phyloP scores from a whole-genome alignment of 805 yeast species.

The Saturnispora quitensis region DNA sequence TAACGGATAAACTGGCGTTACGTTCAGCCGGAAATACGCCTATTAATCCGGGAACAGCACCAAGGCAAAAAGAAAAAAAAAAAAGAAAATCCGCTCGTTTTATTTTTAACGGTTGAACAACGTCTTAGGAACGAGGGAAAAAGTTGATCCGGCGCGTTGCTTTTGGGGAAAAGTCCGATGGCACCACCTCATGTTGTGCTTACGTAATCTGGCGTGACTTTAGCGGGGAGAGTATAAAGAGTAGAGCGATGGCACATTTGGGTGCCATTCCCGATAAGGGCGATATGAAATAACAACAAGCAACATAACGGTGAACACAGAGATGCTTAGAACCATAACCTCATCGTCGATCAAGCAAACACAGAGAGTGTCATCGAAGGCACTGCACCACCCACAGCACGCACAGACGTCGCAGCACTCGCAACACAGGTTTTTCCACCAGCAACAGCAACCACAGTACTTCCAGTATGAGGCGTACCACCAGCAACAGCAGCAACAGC shows the following conservation, averaged over 20 bases:
- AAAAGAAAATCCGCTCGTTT: not conserved
- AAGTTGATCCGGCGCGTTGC: not conserved
- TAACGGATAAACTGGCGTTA: not conserved
- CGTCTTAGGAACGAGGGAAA: not conserved
- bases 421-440: constrained; percentile 10
- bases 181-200: constrained; percentile 6
- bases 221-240: constrained; percentile 4
- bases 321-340: constrained; percentile 26
- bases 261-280: not conserved
- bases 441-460: constrained; percentile 4
- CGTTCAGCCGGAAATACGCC: not conserved
- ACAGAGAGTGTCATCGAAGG: constrained; percentile 27
- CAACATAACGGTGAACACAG: not conserved
- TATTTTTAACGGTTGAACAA: not conserved
- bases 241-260: not conserved
- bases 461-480: not conserved
- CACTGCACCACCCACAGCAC: constrained; percentile 21
- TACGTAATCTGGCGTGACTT: constrained; percentile 11
- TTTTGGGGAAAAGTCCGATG: not conserved
- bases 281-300: not conserved
- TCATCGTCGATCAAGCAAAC: constrained; percentile 25
- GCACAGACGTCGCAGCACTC: not conserved
- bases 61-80: not conserved
- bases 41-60: not conserved
- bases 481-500: constrained; percentile 6